Percentiles rank a stretch among this genome's conserved stretches.
Conservation (phyloP, 2,329 filamentous ascomycete genomes). For the Lachnellula arida region DNA sequence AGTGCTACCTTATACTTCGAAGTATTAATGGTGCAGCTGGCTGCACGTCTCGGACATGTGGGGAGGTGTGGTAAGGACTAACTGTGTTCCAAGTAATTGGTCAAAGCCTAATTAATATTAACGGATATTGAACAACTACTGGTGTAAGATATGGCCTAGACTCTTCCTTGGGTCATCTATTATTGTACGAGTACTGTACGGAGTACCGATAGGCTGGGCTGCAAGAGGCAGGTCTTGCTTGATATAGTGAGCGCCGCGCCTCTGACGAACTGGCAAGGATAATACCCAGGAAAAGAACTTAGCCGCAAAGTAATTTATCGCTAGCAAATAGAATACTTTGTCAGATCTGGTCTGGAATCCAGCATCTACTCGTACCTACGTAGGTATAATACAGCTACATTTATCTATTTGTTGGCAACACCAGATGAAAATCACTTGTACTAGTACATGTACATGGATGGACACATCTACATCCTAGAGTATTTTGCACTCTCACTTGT, state of each 20-base stretch:
- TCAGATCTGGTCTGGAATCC: background rate
- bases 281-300: background rate
- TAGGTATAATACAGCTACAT: too few relatives aligned
- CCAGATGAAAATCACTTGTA: too few relatives aligned
- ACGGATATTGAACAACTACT: too few relatives aligned
- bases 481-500: background rate
- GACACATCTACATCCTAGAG: background rate
- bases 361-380: too few relatives aligned
- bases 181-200: too few relatives aligned
- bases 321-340: too few relatives aligned
- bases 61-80: background rate
- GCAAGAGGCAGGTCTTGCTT: background rate
- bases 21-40: background rate
- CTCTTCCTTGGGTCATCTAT: too few relatives aligned
- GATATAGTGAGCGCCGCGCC: background rate
- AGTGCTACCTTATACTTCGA: too few relatives aligned
- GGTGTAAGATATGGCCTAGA: too few relatives aligned
- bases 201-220: too few relatives aligned
- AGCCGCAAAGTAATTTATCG: background rate
- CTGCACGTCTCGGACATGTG: slow-evolving; percentile 15
- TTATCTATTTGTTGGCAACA: too few relatives aligned
- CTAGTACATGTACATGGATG: background rate
- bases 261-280: background rate
- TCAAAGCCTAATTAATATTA: background rate
- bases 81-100: background rate